These are phyloP conservation scores for Erigeron philadelphicus DNA, from an alignment of 140 eudicot genomes.

Conservation along the genomic window DNA sequence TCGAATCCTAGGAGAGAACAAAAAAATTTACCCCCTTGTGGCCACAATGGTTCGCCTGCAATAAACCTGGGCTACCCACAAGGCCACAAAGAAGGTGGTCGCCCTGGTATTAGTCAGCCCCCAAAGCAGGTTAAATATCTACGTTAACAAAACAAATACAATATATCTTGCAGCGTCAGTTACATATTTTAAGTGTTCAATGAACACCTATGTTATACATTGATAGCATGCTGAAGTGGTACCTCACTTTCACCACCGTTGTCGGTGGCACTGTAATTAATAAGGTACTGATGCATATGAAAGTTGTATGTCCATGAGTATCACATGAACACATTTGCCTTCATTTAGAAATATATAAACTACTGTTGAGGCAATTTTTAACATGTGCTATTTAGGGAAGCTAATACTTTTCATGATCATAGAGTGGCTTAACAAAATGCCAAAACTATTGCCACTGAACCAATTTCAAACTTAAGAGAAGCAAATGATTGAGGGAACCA, in stretches of 20 bases:
- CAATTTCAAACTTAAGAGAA: not conserved
- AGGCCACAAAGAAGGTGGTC: too few relatives aligned
- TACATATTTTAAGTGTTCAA: not conserved
- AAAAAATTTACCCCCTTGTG: too few relatives aligned
- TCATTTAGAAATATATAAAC: not conserved
- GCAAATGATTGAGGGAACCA: not conserved
- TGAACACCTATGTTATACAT: not conserved
- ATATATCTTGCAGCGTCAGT: not conserved
- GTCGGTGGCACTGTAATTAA: not conserved
- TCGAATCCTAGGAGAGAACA: too few relatives aligned
- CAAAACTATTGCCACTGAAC: not conserved
- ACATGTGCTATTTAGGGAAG: not conserved
- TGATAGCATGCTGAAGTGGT: not conserved
- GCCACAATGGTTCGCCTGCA: too few relatives aligned
- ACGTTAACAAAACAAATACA: not conserved
- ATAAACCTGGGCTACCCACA: too few relatives aligned
- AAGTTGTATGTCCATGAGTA: not conserved
- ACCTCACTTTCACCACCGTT: not conserved
- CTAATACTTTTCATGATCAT: not conserved
- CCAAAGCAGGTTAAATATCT: too few relatives aligned
- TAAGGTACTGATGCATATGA: not conserved
- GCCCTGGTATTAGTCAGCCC: too few relatives aligned
- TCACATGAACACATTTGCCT: not conserved
- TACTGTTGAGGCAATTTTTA: not conserved
- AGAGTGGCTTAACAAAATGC: not conserved